phyloP scores from a whole-genome alignment of 2,329 filamentous ascomycete genomes.

The Diaporthe amygdali region DNA sequence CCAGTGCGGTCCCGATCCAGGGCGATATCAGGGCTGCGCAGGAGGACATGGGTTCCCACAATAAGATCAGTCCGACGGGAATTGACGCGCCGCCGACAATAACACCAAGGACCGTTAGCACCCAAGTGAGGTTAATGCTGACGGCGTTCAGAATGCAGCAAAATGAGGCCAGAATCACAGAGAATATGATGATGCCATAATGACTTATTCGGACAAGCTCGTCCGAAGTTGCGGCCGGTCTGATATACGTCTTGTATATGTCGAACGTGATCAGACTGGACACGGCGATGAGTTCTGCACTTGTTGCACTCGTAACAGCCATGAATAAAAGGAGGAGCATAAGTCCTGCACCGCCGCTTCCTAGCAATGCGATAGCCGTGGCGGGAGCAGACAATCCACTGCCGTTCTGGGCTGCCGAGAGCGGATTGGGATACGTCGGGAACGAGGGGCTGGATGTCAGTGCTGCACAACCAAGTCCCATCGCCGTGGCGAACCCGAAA shows the following conservation, averaged over 20 bases:
- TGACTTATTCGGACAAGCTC: constrained; percentile 40
- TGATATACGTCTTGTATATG: constrained; percentile 44
- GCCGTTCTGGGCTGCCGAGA: constrained; percentile 35
- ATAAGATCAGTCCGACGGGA: constrained; percentile 41
- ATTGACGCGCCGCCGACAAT: constrained; percentile 44
- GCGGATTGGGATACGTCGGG: constrained; percentile 37
- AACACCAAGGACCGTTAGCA: constrained; percentile 44
- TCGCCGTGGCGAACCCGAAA: constrained; percentile 41
- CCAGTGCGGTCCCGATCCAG: constrained; percentile 39
- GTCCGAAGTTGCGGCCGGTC: constrained; percentile 35
- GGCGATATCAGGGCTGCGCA: constrained; percentile 40
- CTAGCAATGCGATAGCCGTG: constrained; percentile 40
- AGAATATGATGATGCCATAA: constrained; percentile 39
- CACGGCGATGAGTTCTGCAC: constrained; percentile 48
- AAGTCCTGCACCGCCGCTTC: constrained; percentile 39
- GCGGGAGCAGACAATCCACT: constrained; percentile 39
- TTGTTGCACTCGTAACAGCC: constrained; percentile 50
- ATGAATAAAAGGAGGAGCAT: constrained; percentile 50
- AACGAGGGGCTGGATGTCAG: constrained; percentile 32
- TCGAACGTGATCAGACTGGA: constrained; percentile 45
- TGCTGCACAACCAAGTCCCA: constrained; percentile 41
- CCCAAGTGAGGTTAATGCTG: constrained; percentile 43
- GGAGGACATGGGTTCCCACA: constrained; percentile 45
- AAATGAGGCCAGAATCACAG: constrained; percentile 38
- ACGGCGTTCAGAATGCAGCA: constrained; percentile 43